These are phyloP conservation scores for Arctostaphylos glauca DNA, from an alignment of 148 eudicot species.

Conservation along the genomic window DNA sequence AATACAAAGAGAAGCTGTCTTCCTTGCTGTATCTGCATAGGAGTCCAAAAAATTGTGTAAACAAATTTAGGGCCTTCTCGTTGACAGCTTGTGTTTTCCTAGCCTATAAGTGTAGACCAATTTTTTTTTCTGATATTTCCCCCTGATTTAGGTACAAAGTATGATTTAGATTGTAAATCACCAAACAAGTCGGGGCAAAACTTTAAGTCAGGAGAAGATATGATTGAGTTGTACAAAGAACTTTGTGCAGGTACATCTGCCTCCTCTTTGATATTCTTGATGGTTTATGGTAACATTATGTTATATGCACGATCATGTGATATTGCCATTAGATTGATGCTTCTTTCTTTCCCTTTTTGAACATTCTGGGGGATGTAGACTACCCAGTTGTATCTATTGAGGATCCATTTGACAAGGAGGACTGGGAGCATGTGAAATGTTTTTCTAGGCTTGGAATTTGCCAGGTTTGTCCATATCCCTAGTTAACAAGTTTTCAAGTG, in stretches of 20 bases:
- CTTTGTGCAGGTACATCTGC: constrained; percentile 65
- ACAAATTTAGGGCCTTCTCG: constrained; percentile 1
- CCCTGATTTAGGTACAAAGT: constrained; percentile 69
- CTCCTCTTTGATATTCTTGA: neutral
- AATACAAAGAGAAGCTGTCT: neutral
- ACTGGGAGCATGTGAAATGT: constrained; percentile 80
- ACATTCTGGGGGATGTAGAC: constrained; percentile 36
- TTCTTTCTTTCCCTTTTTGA: constrained; percentile 13
- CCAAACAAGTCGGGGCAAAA: constrained; percentile 80
- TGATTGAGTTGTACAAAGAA: constrained; percentile 85
- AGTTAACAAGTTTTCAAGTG: neutral
- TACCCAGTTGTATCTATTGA: constrained; percentile 90
- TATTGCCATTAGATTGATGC: constrained; percentile 13
- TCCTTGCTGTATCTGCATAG: neutral
- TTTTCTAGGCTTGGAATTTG: constrained; percentile 71
- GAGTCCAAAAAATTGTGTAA: neutral
- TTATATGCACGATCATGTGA: neutral
- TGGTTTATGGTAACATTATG: neutral
- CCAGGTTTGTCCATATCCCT: constrained; percentile 53
- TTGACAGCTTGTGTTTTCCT: neutral
- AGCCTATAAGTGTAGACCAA: neutral
- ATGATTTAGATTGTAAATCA: constrained; percentile 80
- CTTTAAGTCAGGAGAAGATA: constrained; percentile 87
- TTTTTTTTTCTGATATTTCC: constrained; percentile 15
- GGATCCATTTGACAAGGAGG: constrained; percentile 99